Conservation (phyloP, 2,329 filamentous ascomycete genomes). For the Venturia effusa region DNA sequence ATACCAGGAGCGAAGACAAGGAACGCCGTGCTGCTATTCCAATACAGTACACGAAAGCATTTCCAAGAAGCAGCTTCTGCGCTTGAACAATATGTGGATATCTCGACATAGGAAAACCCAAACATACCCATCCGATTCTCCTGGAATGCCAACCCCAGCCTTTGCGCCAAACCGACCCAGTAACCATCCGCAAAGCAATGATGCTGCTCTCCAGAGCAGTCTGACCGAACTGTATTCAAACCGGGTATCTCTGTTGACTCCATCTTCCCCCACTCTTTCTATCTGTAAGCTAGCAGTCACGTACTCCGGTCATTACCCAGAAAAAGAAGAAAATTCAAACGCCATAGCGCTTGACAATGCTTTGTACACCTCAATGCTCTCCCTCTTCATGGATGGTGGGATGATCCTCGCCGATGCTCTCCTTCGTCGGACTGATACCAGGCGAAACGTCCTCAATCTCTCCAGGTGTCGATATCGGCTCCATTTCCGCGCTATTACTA, state of each 20-base stretch:
- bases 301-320: background rate
- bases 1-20: background rate
- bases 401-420: background rate
- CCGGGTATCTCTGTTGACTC: background rate
- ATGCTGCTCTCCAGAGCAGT: background rate
- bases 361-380: conserved; percentile 1
- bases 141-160: background rate
- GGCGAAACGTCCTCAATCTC: background rate
- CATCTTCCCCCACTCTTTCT: background rate
- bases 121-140: background rate
- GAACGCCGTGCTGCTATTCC: background rate
- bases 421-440: background rate
- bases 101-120: background rate
- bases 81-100: background rate
- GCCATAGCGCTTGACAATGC: background rate
- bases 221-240: background rate
- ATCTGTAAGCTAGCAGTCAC: background rate
- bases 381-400: conserved; percentile 1
- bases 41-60: background rate
- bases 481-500: background rate
- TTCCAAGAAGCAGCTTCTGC: background rate
- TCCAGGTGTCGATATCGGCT: background rate
- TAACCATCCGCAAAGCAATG: background rate
- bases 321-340: background rate
- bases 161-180: background rate